phyloP scores from a whole-genome alignment of 345 rosid species.

The Salix caprea region DNA sequence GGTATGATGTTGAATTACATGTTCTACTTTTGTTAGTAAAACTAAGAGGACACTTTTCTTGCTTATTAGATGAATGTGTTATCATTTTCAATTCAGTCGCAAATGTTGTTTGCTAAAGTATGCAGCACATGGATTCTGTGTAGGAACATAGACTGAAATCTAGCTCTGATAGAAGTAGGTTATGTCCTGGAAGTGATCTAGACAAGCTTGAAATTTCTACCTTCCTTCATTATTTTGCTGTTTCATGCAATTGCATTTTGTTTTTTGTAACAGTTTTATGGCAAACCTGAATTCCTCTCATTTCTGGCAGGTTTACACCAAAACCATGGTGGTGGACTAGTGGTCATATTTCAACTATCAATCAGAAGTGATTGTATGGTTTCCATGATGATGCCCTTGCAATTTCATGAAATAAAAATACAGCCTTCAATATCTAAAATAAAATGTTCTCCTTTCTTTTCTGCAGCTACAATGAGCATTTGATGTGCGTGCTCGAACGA shows the following conservation, averaged over 20 bases:
- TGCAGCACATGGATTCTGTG: neutral
- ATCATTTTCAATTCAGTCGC: neutral
- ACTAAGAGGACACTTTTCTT: conserved; percentile 3
- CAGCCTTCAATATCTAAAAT: neutral
- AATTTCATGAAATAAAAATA: too few relatives aligned
- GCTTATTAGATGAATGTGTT: neutral
- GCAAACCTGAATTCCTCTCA: neutral
- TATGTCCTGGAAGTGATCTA: conserved; percentile 49
- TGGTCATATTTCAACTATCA: too few relatives aligned
- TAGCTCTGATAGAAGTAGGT: conserved; percentile 40
- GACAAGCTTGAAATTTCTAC: conserved; percentile 50
- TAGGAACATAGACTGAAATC: conserved; percentile 35
- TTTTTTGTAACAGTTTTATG: neutral
- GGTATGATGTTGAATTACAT: too few relatives aligned
- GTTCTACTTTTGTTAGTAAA: too few relatives aligned
- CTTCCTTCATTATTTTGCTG: conserved; percentile 34
- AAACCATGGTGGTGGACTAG: too few relatives aligned
- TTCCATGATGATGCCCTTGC: too few relatives aligned
- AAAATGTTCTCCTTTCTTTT: neutral
- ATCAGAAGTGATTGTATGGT: too few relatives aligned
- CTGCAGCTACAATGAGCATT: neutral
- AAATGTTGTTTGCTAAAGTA: neutral
- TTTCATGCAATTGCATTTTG: neutral
- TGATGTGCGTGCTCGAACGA: conserved; percentile 15
- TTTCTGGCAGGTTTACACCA: too few relatives aligned